Percentiles rank a stretch among this genome's conserved stretches.
These are phyloP conservation scores for Gnomoniopsis sp. DNA, from an alignment of 2,329 filamentous ascomycete species.

Conservation along the genomic window DNA sequence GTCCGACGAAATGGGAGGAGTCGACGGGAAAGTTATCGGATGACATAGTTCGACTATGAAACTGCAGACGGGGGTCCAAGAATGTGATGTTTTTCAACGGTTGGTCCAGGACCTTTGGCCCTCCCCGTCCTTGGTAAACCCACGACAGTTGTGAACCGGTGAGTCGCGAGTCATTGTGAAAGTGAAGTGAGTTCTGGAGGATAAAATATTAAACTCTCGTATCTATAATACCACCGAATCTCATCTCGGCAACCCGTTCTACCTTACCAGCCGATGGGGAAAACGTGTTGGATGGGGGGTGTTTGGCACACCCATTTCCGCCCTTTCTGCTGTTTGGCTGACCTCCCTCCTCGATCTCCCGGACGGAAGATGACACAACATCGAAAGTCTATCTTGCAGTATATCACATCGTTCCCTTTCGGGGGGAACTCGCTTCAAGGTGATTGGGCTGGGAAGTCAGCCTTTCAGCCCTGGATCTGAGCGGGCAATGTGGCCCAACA, in stretches of 20 bases:
- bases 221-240: neutral
- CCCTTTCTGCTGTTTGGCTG: neutral
- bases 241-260: neutral
- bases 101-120: no score
- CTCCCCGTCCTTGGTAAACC: neutral
- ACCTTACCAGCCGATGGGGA: neutral
- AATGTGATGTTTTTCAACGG: no score
- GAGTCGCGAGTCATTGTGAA: neutral
- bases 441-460: neutral
- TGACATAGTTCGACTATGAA: neutral
- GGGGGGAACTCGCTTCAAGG: neutral
- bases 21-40: neutral
- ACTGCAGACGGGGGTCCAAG: neutral
- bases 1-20: no score
- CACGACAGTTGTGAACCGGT: neutral
- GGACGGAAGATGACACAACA: neutral
- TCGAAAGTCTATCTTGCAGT: constrained; percentile 1
- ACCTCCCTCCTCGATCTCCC: neutral
- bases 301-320: neutral
- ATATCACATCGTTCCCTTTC: neutral
- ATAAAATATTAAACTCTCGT: neutral
- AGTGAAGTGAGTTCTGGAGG: neutral
- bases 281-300: no score
- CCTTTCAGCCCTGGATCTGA: neutral
- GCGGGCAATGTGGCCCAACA: neutral